phyloP scores from a whole-genome alignment of 2,329 filamentous ascomycete species.

The Sporothrix phasma region DNA sequence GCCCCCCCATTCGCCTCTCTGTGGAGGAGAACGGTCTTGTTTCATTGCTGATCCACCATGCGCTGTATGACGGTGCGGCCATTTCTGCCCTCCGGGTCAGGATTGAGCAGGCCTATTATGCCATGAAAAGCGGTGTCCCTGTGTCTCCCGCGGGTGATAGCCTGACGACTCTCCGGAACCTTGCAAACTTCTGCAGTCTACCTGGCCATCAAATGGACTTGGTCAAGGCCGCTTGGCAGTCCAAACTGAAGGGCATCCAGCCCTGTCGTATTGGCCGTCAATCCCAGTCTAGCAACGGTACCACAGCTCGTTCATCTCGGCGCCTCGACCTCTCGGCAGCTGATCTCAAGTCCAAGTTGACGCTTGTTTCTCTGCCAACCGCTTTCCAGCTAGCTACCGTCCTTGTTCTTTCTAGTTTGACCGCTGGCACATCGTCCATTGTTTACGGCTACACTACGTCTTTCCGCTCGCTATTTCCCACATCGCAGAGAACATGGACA shows the following conservation, averaged over 20 bases:
- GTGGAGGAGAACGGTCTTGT: not conserved
- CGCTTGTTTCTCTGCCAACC: not conserved
- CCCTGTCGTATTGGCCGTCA: not conserved
- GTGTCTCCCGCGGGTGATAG: not conserved
- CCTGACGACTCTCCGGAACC: not conserved
- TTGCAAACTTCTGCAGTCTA: not conserved
- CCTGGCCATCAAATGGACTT: not conserved
- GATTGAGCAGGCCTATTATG: constrained; percentile 16
- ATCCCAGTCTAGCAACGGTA: not conserved
- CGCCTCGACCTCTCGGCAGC: constrained; percentile 5
- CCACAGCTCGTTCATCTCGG: not conserved
- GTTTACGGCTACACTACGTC: constrained; percentile 1
- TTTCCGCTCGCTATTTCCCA: not conserved
- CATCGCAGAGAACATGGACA: constrained; percentile 7
- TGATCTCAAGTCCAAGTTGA: constrained; percentile 13
- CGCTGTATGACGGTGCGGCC: constrained; percentile 20
- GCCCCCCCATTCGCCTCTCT: not conserved
- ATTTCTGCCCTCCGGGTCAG: constrained; percentile 15
- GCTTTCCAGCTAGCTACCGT: not conserved
- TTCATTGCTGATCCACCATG: constrained; percentile 20
- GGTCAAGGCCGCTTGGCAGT: not conserved
- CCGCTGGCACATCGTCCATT: not conserved
- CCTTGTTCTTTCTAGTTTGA: not conserved
- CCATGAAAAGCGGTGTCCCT: not conserved
- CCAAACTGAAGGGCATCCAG: not conserved